Base-by-base conservation (phyloP, 495 filamentous ascomycete genomes). In the Penicillium robsamsonii region DNA sequence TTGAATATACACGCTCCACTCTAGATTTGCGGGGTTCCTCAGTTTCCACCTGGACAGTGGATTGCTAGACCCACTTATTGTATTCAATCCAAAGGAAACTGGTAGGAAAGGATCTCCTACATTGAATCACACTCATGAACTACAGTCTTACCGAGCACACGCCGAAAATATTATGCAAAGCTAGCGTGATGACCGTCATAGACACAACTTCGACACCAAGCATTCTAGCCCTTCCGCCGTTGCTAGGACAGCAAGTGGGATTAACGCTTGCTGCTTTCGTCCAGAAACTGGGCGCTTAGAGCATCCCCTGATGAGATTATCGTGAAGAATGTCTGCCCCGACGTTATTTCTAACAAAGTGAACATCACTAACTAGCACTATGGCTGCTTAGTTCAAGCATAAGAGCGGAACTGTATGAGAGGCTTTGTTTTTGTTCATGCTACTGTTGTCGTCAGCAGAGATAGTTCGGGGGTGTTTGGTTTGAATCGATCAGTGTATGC, bases 31-130 rank as follows among this genome's bases (percentile, higher is more conserved):
- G 25, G 43, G 13, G 4, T 3, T 4, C 25, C 15, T 45, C 25
- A 50, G 17, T 18, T 20, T 12, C 8, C 20, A 27, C 25, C 25
- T 27, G 25, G 25, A 3, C 25, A 65, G 69, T 74, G 29, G 70
- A 72, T 42, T 60, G 60, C 55, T 67, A 65, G 50, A 65, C 62
- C n/a, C 54, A 69, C 43, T 66, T 70, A 54, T 74, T 37, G 55
- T 60, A 5, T 31, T 70, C 5, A 56, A 56, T 13, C 8, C 25
- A 29, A 29, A 41, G 29, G 24, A 71, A 37, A 37, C 65, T 10
- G 62, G 59, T 0, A 22, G 38, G 24, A 58, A 31, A 20, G 41
- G 55, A 10, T 37, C 55, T 1, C 67, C 71, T 1, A 56, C 25
- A 62, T 0, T 58, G 57, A 31, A 53, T 72, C 5, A 62, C 62